phyloP scores from a whole-genome alignment of 192 early-diverging fungal genomes.

The Backusella liffmaniae region DNA sequence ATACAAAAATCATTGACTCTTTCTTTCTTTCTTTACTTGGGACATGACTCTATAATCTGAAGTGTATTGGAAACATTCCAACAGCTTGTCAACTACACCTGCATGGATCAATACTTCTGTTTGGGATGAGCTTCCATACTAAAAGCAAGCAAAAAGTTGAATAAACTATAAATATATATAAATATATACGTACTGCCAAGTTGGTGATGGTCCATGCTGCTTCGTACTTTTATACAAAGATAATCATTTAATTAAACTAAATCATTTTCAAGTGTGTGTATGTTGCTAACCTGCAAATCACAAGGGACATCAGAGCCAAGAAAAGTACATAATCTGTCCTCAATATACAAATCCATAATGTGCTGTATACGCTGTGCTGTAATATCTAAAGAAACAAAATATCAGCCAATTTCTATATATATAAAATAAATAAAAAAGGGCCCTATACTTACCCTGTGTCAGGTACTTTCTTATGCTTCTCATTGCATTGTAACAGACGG shows the following conservation, averaged over 20 bases:
- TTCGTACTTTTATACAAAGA: conserved; percentile 19
- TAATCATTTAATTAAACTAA: background rate
- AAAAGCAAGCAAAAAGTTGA: background rate
- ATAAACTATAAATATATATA: background rate
- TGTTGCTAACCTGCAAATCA: conserved; percentile 16
- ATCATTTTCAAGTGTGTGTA: background rate
- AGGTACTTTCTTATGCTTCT: conserved; percentile 8
- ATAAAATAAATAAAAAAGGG: too few species aligned
- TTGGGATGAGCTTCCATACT: conserved; percentile 25
- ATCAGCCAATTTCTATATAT: too few species aligned
- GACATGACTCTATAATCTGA: conserved; percentile 19
- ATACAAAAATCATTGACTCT: background rate
- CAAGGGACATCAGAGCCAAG: background rate
- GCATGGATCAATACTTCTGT: conserved; percentile 19
- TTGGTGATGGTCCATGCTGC: conserved; percentile 32
- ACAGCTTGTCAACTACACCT: conserved; percentile 12
- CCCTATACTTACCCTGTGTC: background rate
- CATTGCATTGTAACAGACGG: conserved; percentile 2
- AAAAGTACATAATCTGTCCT: conserved; percentile 3
- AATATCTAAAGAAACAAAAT: background rate
- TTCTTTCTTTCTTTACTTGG: conserved; percentile 4
- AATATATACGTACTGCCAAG: conserved; percentile 16
- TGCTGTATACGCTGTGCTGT: conserved; percentile 14
- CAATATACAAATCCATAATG: conserved; percentile 13
- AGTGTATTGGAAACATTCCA: conserved; percentile 10